Evolutionary conservation across 495 filamentous ascomycete species (phyloP).

Genomic region (Neurospora hispaniola): DNA sequence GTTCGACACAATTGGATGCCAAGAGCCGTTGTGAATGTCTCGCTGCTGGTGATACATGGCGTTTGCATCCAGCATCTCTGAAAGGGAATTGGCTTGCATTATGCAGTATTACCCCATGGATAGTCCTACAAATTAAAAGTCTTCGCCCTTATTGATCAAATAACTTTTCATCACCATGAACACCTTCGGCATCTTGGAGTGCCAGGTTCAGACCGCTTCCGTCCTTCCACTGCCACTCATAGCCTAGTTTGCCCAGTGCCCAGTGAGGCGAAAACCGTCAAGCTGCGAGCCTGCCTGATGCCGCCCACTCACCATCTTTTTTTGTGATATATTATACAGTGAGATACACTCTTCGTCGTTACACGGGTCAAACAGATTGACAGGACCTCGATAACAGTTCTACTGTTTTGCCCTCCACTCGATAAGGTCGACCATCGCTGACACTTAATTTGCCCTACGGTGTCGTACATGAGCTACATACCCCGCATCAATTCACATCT

Average conservation of each 20-base stretch:
- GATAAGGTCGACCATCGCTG: background rate
- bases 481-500: background rate
- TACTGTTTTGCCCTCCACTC: background rate
- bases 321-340: background rate
- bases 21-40: background rate
- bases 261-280: background rate
- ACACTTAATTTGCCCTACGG: background rate
- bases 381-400: background rate
- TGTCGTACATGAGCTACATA: background rate
- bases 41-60: background rate
- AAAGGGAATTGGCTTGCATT: background rate
- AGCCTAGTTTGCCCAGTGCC: background rate
- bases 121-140: background rate
- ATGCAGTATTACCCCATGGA: background rate
- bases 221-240: background rate
- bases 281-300: background rate
- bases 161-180: background rate
- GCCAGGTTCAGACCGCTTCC: background rate
- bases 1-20: background rate
- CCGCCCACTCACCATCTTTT: background rate
- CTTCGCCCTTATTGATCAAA: background rate
- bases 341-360: background rate
- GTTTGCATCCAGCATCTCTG: background rate
- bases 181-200: background rate
- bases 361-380: background rate